Conservation (phyloP, 805 yeast species). For the Clavispora phyllophila region DNA sequence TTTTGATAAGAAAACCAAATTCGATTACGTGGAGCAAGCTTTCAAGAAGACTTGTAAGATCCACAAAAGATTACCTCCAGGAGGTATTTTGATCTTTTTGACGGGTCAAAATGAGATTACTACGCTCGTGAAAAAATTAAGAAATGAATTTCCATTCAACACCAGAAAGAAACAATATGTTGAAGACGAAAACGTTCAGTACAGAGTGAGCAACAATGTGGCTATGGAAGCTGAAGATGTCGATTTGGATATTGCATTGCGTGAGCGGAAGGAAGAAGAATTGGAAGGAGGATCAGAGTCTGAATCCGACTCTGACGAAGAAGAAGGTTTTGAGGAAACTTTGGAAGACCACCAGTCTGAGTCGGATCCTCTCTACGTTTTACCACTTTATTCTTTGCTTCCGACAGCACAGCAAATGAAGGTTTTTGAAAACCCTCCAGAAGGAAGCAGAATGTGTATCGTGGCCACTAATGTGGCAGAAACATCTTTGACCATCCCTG, state of each 20-base stretch:
- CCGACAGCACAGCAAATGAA: conserved; percentile 96
- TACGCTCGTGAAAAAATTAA: conserved; percentile 63
- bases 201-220: conserved; percentile 52
- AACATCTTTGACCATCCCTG: conserved; percentile 94
- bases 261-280: conserved; percentile 27
- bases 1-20: conserved; percentile 75
- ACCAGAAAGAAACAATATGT: conserved; percentile 17
- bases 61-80: conserved; percentile 82
- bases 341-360: conserved; percentile 67
- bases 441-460: conserved; percentile 80
- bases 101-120: conserved; percentile 94
- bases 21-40: conserved; percentile 81
- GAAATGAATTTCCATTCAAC: conserved; percentile 61
- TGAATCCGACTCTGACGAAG: conserved; percentile 40
- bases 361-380: conserved; percentile 77
- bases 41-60: conserved; percentile 81
- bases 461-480: conserved; percentile 98
- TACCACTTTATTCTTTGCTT: conserved; percentile 86
- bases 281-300: conserved; percentile 44
- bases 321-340: conserved; percentile 68
- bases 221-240: conserved; percentile 85
- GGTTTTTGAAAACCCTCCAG: conserved; percentile 82
- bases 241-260: conserved; percentile 55
- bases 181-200: conserved; percentile 27
- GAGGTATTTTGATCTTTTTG: conserved; percentile 85